Conservation (phyloP, 169 alveolate genomes). For the Eimeria praecox region DNA sequence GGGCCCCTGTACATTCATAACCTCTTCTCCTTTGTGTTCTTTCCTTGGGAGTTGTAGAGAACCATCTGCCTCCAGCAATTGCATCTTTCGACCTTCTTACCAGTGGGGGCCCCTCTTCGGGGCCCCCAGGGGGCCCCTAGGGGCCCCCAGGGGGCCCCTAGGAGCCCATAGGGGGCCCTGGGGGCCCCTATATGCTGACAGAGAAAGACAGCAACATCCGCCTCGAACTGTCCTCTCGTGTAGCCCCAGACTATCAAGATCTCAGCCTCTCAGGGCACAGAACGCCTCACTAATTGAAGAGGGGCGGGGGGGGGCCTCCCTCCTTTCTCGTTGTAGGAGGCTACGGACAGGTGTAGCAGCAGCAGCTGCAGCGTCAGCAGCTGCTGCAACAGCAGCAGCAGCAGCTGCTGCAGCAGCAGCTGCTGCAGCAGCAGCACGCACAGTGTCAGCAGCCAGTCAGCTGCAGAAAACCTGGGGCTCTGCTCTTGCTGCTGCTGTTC, state of each 20-base stretch:
- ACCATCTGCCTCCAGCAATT: not conserved
- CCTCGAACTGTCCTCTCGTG: too few species aligned
- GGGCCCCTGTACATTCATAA: not conserved
- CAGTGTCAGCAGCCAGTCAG: not conserved
- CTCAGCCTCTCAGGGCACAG: not conserved
- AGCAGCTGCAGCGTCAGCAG: constrained; percentile 3
- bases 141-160: not conserved
- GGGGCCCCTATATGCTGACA: too few species aligned
- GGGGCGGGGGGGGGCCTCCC: not conserved
- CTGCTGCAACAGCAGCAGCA: not conserved
- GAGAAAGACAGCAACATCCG: too few species aligned
- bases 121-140: not conserved
- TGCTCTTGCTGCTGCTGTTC: constrained; percentile 11
- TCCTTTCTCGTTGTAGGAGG: not conserved
- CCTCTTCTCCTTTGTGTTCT: not conserved
- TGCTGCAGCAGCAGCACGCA: not conserved
- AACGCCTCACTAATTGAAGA: not conserved
- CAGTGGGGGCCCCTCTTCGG: not conserved
- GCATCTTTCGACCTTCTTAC: not conserved
- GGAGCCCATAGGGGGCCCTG: too few species aligned
- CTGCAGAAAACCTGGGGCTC: not conserved
- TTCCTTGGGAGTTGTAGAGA: not conserved
- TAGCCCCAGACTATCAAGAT: not conserved
- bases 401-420: not conserved
- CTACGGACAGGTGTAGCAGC: not conserved